A percentile compares a stretch with the other conserved stretches of the same genome.
phyloP scores from a whole-genome alignment of 495 filamentous ascomycete species.

The Jackrogersella minutella region DNA sequence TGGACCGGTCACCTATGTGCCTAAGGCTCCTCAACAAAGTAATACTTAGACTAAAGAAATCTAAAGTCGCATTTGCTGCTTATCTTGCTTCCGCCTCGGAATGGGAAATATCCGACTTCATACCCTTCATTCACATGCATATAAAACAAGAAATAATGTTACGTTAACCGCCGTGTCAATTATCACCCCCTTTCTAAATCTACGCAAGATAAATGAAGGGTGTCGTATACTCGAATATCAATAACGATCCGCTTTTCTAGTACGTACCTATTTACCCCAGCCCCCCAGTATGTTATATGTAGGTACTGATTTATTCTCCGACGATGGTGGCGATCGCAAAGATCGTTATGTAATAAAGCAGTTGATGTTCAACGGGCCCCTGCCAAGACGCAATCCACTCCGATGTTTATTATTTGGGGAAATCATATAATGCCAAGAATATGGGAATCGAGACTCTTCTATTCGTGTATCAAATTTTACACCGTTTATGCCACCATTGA shows the following conservation, averaged over 20 bases:
- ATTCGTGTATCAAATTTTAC: no score
- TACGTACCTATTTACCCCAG: neutral
- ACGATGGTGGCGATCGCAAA: conserved; percentile 26
- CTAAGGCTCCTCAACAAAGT: neutral
- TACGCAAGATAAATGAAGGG: neutral
- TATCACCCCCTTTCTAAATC: neutral
- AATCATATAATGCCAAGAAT: conserved; percentile 6
- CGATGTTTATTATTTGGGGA: conserved; percentile 9
- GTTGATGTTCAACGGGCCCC: conserved; percentile 3
- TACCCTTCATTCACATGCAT: neutral
- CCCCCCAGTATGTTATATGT: neutral
- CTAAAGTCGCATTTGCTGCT: neutral
- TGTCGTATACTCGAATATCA: neutral
- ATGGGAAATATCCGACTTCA: neutral
- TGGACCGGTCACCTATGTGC: neutral
- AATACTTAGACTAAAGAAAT: neutral
- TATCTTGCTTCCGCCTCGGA: neutral
- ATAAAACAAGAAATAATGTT: no score
- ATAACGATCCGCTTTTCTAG: conserved; percentile 14
- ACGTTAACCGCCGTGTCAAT: no score
- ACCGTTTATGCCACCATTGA: neutral
- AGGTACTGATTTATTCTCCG: conserved; percentile 26
- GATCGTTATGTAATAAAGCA: conserved; percentile 30
- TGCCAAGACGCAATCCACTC: conserved; percentile 23
- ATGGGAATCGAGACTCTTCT: neutral